Base-by-base conservation (phyloP, 139 green algal genomes). In the Chlorella sp. region DNA sequence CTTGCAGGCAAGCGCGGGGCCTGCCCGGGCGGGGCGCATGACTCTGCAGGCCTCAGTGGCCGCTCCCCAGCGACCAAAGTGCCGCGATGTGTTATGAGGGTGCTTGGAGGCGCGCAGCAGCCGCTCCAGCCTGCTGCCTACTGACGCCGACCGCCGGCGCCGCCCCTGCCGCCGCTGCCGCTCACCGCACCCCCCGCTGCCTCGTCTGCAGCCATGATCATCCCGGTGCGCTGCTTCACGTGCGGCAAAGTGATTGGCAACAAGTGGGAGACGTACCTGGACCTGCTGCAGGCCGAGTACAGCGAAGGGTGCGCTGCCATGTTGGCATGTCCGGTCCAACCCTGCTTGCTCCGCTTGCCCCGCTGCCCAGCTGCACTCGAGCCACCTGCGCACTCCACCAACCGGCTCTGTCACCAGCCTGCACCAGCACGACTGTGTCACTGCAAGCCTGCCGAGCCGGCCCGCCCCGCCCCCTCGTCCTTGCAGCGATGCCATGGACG, bases 191-290 rank as follows among this genome's bases (percentile, higher is more conserved):
- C 21, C 11, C 15, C 51, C 13, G 51, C 51, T 21, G 2, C 51
- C 51, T 21, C 51, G 11, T 21, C 51, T 30, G 34, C 68, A 74
- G 68, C 68, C 70, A 78, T 78, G 70, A 78, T 78, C 70, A 78
- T 78, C 39, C 70, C 70, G n/a, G 70, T 78, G 26, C 44, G 70
- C 26, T 99, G 97, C 90, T 99, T 99, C 87, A 99, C 97, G 0
- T 99, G 97, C 78, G 97, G 97, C 13, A 99, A 99, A 94, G 97
- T 99, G 39, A 98, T 99, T 55, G 98, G 97, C 38, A 98, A 99
- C 90, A 99, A 99, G 90, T 99, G 98, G 98, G 97, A 99, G 82
- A 97, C 93, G 0, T 99, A 99, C 84, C 81, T 99, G 85, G 98
- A 99, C 74, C 85, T 99, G 34, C 87, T 99, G 39, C 93, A 98